A percentile compares a stretch with the other conserved stretches of the same genome.
Evolutionary conservation across 2,329 filamentous ascomycete species (phyloP).

Genomic region (Immersiporthe knoxdaviesiana): DNA sequence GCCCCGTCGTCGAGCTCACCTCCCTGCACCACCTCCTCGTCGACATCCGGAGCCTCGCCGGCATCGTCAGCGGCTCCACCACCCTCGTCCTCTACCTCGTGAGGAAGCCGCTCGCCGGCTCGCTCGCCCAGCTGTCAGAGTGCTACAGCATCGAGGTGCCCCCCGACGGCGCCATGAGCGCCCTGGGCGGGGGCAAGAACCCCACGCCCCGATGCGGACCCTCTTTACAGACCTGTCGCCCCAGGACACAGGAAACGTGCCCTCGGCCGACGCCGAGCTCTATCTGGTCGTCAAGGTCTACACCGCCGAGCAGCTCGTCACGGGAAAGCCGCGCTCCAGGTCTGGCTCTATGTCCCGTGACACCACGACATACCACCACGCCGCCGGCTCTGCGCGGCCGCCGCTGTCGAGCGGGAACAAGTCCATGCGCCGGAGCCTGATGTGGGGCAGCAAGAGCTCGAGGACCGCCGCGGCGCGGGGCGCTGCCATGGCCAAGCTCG

Average conservation of each 20-base stretch:
- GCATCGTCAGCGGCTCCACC: constrained; percentile 74
- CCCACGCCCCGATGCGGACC: constrained; percentile 74
- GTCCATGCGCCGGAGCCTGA: constrained; percentile 63
- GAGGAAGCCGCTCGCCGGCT: constrained; percentile 66
- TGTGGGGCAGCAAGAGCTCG: constrained; percentile 68
- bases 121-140: constrained; percentile 75
- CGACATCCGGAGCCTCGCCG: constrained; percentile 81
- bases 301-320: constrained; percentile 55
- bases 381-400: constrained; percentile 42
- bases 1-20: constrained; percentile 66
- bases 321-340: constrained; percentile 53
- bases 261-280: constrained; percentile 70
- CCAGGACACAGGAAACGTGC: constrained; percentile 68
- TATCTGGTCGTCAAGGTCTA: constrained; percentile 85
- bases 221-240: constrained; percentile 86
- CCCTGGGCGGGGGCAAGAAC: constrained; percentile 63
- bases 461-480: constrained; percentile 59
- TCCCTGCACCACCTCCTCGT: constrained; percentile 81
- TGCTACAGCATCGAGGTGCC: constrained; percentile 79
- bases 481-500: constrained; percentile 58
- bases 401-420: constrained; percentile 55
- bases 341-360: constrained; percentile 54
- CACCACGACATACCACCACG: constrained; percentile 29
- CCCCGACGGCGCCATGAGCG: constrained; percentile 70
- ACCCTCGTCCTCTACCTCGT: constrained; percentile 80